A percentile compares a stretch with the other conserved stretches of the same genome.
phyloP scores from a whole-genome alignment of 2,329 filamentous ascomycete species.

The Fusarium chlamydosporum region DNA sequence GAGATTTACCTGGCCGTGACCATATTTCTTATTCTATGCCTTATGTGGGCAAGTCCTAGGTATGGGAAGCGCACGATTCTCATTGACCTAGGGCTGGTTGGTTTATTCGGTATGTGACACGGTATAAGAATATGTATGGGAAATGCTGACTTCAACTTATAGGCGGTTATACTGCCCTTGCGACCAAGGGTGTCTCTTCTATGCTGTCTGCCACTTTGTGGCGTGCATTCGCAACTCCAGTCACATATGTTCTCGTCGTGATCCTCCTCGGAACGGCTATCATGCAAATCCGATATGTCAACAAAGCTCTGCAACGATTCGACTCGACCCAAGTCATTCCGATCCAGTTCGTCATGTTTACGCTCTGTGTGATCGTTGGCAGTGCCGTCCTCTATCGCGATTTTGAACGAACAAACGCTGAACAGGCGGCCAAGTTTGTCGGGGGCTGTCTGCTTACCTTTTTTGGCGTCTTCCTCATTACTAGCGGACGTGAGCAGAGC shows the following conservation, averaged over 20 bases:
- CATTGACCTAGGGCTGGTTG: slow-evolving; percentile 93
- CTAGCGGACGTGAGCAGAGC: slow-evolving; percentile 78
- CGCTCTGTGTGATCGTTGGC: slow-evolving; percentile 92
- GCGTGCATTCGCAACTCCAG: slow-evolving; percentile 89
- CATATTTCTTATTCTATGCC: slow-evolving; percentile 75
- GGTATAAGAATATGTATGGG: neutral
- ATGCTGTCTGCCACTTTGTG: slow-evolving; percentile 92
- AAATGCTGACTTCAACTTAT: slow-evolving; percentile 23
- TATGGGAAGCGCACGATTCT: slow-evolving; percentile 91
- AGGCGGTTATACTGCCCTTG: slow-evolving; percentile 96
- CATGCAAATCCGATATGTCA: slow-evolving; percentile 98
- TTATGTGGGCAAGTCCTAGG: slow-evolving; percentile 86
- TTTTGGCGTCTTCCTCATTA: slow-evolving; percentile 96
- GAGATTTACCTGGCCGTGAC: slow-evolving; percentile 90
- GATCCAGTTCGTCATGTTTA: slow-evolving; percentile 97
- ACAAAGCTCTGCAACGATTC: slow-evolving; percentile 88
- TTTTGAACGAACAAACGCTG: slow-evolving; percentile 84
- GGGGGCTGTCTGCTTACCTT: slow-evolving; percentile 94
- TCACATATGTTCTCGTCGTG: slow-evolving; percentile 87
- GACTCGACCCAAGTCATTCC: slow-evolving; percentile 98
- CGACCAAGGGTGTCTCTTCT: slow-evolving; percentile 96
- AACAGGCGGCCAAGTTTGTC: slow-evolving; percentile 85
- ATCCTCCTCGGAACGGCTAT: slow-evolving; percentile 87
- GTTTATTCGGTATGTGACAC: slow-evolving; percentile 81
- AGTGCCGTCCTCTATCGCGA: slow-evolving; percentile 95